Conservation (phyloP, 164 flowering plant species). For the Vitis riparia region DNA sequence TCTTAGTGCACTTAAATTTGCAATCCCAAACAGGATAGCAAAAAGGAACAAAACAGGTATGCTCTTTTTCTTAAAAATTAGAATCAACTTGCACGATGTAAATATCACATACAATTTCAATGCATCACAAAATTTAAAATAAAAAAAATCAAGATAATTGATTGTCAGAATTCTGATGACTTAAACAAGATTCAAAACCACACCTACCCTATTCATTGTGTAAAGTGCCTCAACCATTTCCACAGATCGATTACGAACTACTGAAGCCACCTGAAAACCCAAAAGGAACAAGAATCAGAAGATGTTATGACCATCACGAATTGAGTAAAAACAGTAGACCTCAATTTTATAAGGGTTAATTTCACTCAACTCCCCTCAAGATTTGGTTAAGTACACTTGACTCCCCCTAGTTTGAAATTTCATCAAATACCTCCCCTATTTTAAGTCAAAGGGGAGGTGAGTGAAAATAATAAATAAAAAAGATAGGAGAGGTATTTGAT, state of each 20-base stretch:
- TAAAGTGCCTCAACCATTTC: slow-evolving; percentile 85
- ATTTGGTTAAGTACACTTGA: too few relatives aligned
- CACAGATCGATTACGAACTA: slow-evolving; percentile 51
- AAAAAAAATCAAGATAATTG: background rate
- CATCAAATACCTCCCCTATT: too few relatives aligned
- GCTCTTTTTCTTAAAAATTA: too few relatives aligned
- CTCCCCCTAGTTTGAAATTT: too few relatives aligned
- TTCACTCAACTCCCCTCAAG: background rate
- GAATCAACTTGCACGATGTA: too few relatives aligned
- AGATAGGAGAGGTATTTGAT: too few relatives aligned
- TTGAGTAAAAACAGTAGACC: background rate
- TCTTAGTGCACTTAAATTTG: too few relatives aligned
- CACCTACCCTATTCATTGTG: slow-evolving; percentile 62
- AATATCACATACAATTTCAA: background rate
- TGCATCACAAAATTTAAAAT: background rate
- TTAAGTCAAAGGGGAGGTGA: too few relatives aligned
- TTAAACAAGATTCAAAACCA: background rate
- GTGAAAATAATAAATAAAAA: too few relatives aligned
- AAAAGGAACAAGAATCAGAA: slow-evolving; percentile 13
- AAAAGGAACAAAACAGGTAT: too few relatives aligned
- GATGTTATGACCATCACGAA: background rate
- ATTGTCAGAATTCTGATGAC: background rate
- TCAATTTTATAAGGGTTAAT: background rate
- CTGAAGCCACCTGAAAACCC: slow-evolving; percentile 53
- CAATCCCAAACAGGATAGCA: too few relatives aligned